phyloP scores from a whole-genome alignment of 805 yeast species.

The Yamadazyma akitaensis region DNA sequence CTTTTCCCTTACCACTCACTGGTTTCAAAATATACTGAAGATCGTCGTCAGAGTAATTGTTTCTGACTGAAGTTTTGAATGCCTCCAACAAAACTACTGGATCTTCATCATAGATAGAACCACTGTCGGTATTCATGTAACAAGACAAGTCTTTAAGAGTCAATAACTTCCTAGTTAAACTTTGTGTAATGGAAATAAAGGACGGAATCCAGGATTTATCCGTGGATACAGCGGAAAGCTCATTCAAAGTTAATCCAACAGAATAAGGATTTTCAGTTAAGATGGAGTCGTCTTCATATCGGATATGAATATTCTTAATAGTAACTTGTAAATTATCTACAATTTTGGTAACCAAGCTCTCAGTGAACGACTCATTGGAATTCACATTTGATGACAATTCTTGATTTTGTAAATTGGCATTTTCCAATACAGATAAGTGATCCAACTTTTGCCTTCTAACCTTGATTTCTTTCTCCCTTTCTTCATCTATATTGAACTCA shows the following conservation, averaged over 20 bases:
- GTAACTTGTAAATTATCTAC: slow-evolving; percentile 91
- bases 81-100: slow-evolving; percentile 45
- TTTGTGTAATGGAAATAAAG: slow-evolving; percentile 69
- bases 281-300: slow-evolving; percentile 80
- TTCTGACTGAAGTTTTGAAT: slow-evolving; percentile 26
- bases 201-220: slow-evolving; percentile 82
- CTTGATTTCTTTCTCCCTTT: slow-evolving; percentile 55
- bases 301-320: slow-evolving; percentile 82
- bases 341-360: slow-evolving; percentile 80
- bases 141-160: slow-evolving; percentile 70
- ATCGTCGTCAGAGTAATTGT: slow-evolving; percentile 8
- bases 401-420: slow-evolving; percentile 35
- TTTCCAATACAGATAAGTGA: slow-evolving; percentile 61
- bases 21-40: slow-evolving; percentile 72
- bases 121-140: slow-evolving; percentile 77
- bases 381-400: slow-evolving; percentile 33
- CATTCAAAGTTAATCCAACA: slow-evolving; percentile 77
- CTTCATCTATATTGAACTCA: slow-evolving; percentile 55
- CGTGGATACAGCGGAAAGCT: slow-evolving; percentile 88
- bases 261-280: slow-evolving; percentile 77
- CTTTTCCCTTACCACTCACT: slow-evolving; percentile 81
- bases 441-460: slow-evolving; percentile 65
- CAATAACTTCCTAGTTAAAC: slow-evolving; percentile 70
- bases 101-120: slow-evolving; percentile 46
- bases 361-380: slow-evolving; percentile 79